Conservation (phyloP, 1,284 basidiomycete species). For the Ceratobasidium sp. region DNA sequence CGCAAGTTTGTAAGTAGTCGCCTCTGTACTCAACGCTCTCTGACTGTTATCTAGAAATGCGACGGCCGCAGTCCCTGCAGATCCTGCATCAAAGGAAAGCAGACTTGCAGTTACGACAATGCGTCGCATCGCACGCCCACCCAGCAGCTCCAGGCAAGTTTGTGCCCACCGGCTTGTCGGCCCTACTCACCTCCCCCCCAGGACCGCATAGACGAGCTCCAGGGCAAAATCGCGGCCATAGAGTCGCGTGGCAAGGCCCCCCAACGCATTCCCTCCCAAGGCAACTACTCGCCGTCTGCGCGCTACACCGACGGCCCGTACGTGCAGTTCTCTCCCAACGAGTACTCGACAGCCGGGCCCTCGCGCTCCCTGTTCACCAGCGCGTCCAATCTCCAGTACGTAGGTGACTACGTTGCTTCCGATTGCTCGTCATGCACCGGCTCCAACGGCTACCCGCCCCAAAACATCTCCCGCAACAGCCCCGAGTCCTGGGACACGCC, state of each 20-base stretch:
- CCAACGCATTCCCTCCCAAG: conserved; percentile 13
- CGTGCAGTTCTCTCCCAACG: conserved; percentile 31
- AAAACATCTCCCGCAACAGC: conserved; percentile 3
- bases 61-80: conserved; percentile 32
- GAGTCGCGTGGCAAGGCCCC: conserved; percentile 31
- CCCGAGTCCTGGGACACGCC: conserved; percentile 30
- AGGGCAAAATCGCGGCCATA: conserved; percentile 33
- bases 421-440: conserved; percentile 28
- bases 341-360: conserved; percentile 22
- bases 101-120: conserved; percentile 39
- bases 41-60: conserved; percentile 21
- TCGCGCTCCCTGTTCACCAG: conserved; percentile 36
- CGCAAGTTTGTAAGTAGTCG: conserved; percentile 36
- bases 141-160: conserved; percentile 25
- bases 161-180: not conserved
- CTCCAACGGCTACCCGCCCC: conserved; percentile 21
- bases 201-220: conserved; percentile 42
- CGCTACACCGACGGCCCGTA: conserved; percentile 28
- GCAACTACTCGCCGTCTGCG: not conserved
- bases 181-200: not conserved
- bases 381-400: conserved; percentile 3
- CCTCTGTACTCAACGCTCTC: not conserved
- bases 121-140: conserved; percentile 32
- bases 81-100: conserved; percentile 38
- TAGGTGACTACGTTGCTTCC: conserved; percentile 40